phyloP scores from a whole-genome alignment of 2,329 filamentous ascomycete species.

The Nemania serpens region DNA sequence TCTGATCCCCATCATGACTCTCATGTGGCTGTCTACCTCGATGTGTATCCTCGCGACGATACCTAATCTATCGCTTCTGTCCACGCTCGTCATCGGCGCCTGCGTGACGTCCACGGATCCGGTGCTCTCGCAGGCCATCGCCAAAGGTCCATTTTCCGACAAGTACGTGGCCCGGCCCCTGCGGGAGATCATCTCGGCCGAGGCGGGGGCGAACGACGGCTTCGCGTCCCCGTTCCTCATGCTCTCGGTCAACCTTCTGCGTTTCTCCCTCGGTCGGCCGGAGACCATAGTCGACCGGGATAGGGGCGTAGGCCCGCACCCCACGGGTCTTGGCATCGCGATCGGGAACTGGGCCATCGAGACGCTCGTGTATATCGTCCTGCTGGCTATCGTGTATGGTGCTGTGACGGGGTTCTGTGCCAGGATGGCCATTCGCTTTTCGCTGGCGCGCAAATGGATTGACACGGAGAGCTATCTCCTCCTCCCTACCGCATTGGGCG shows the following conservation, averaged over 20 bases:
- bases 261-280: constrained; percentile 51
- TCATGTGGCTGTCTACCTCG: constrained; percentile 65
- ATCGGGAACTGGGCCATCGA: constrained; percentile 63
- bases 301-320: constrained; percentile 53
- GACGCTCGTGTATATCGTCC: constrained; percentile 63
- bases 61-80: constrained; percentile 57
- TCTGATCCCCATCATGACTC: constrained; percentile 63
- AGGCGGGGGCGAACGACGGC: constrained; percentile 66
- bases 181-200: constrained; percentile 65
- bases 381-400: constrained; percentile 59
- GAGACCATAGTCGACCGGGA: constrained; percentile 31
- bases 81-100: constrained; percentile 61
- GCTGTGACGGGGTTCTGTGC: constrained; percentile 53
- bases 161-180: constrained; percentile 62
- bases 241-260: constrained; percentile 61
- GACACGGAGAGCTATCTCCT: constrained; percentile 60
- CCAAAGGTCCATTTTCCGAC: constrained; percentile 66
- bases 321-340: constrained; percentile 56
- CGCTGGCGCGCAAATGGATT: constrained; percentile 56
- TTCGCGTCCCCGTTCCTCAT: constrained; percentile 67
- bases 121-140: constrained; percentile 64
- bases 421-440: constrained; percentile 52
- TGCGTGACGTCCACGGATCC: constrained; percentile 67
- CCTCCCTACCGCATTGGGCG: constrained; percentile 55
- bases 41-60: constrained; percentile 59